phyloP scores from a whole-genome alignment of 371 early-diverging fungal species.

The Rhizopus delemar region DNA sequence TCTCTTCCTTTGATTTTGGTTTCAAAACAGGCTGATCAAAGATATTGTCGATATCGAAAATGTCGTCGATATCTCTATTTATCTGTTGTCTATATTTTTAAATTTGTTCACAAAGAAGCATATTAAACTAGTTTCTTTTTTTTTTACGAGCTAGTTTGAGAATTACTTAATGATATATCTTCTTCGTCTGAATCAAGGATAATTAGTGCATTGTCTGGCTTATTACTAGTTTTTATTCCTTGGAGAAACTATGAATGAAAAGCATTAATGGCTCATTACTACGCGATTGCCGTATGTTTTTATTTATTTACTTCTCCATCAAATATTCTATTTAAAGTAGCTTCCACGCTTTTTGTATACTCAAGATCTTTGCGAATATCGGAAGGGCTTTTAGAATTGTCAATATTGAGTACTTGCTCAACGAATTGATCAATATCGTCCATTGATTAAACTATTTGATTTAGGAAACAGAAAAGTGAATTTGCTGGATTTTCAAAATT shows the following conservation, averaged over 20 bases:
- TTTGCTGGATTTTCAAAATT: too few relatives aligned
- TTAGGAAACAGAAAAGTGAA: too few relatives aligned
- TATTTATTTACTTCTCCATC: constrained; percentile 44
- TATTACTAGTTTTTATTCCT: constrained; percentile 23
- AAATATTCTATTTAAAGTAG: constrained; percentile 56
- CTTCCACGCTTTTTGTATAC: constrained; percentile 45
- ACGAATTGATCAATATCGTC: constrained; percentile 22
- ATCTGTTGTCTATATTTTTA: background rate
- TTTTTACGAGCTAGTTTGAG: background rate
- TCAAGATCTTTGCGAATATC: constrained; percentile 49
- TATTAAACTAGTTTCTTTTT: background rate
- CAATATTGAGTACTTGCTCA: constrained; percentile 33
- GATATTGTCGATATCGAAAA: background rate
- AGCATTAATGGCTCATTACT: background rate
- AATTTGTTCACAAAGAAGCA: background rate
- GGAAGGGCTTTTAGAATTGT: constrained; percentile 17
- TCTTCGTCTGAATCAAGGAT: constrained; percentile 32
- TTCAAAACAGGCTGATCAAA: background rate
- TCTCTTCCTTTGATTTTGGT: background rate
- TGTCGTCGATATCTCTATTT: background rate
- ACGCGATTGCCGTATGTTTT: background rate
- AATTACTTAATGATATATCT: background rate
- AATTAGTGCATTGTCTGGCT: constrained; percentile 4
- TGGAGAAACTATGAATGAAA: constrained; percentile 38
- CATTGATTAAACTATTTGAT: background rate